A percentile compares a stretch with the other conserved stretches of the same genome.
phyloP scores from a whole-genome alignment of 1,284 basidiomycete species.

The Tranzscheliella williamsii region DNA sequence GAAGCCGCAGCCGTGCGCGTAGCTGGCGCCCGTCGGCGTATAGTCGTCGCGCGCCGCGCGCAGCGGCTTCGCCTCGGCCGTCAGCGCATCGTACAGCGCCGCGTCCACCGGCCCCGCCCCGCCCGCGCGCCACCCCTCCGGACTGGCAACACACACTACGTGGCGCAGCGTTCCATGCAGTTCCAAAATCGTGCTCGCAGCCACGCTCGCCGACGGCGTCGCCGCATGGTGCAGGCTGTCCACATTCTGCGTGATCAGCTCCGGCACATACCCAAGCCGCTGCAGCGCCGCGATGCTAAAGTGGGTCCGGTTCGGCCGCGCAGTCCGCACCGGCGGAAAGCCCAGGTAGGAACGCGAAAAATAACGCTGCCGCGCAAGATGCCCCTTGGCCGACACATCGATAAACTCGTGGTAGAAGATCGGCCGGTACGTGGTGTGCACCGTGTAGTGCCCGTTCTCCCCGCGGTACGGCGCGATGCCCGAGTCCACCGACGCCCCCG shows the following conservation, averaged over 20 bases:
- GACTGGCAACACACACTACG: slow-evolving; percentile 21
- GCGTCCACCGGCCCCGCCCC: slow-evolving; percentile 1
- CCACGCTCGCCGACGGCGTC: slow-evolving; percentile 34
- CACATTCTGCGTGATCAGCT: slow-evolving; percentile 59
- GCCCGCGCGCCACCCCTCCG: background rate
- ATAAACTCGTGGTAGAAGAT: slow-evolving; percentile 60
- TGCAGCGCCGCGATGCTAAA: slow-evolving; percentile 55
- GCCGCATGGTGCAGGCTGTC: slow-evolving; percentile 58
- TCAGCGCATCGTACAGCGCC: slow-evolving; percentile 17
- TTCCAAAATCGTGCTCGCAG: slow-evolving; percentile 52
- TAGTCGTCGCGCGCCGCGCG: slow-evolving; percentile 23
- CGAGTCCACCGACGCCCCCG: slow-evolving; percentile 58
- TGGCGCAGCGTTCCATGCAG: slow-evolving; percentile 52
- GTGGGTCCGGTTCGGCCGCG: slow-evolving; percentile 56
- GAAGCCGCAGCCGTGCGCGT: slow-evolving; percentile 51
- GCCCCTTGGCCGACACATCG: slow-evolving; percentile 36
- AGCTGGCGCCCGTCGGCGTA: slow-evolving; percentile 33
- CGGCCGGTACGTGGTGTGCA: slow-evolving; percentile 56
- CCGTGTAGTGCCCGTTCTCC: slow-evolving; percentile 51
- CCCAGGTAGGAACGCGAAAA: slow-evolving; percentile 59
- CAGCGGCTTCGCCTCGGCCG: too few species aligned
- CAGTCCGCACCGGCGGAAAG: slow-evolving; percentile 50
- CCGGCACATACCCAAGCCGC: slow-evolving; percentile 44
- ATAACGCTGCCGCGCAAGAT: slow-evolving; percentile 50
- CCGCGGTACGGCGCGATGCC: slow-evolving; percentile 60